Evolutionary conservation across 2,329 filamentous ascomycete genomes (phyloP).

Genomic region (Metarhizium robertsii): DNA sequence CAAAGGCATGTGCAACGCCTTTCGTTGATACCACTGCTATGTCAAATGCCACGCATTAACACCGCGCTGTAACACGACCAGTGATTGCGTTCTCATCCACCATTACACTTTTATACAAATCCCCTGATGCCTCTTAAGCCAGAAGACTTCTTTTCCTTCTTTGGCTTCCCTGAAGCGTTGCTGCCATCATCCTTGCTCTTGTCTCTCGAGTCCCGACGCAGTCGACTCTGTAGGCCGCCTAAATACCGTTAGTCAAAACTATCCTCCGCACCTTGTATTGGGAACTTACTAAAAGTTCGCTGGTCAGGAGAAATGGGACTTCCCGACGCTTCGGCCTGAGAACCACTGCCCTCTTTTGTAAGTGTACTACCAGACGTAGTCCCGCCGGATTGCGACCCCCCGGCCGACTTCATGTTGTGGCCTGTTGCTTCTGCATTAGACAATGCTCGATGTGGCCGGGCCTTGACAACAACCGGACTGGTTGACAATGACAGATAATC

Average conservation of each 20-base stretch:
- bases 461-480: conserved; percentile 28
- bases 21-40: no score
- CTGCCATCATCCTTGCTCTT: conserved; percentile 34
- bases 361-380: background rate
- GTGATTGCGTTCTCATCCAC: background rate
- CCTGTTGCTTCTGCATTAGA: conserved; percentile 36
- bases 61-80: background rate
- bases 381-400: conserved; percentile 20
- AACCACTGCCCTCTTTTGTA: background rate
- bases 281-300: conserved; percentile 33
- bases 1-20: no score
- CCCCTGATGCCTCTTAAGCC: conserved; percentile 33
- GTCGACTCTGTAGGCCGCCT: conserved; percentile 39
- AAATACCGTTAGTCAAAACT: background rate
- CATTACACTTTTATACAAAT: conserved; percentile 17
- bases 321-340: conserved; percentile 1
- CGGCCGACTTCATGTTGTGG: conserved; percentile 33
- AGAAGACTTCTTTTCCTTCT: conserved; percentile 27
- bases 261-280: background rate
- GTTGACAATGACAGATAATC: conserved; percentile 28
- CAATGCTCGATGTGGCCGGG: conserved; percentile 28
- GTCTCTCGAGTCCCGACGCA: conserved; percentile 39
- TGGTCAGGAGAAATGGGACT: conserved; percentile 27
- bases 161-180: conserved; percentile 15
- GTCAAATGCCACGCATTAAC: background rate